A percentile compares a stretch with the other conserved stretches of the same genome.
These are phyloP conservation scores for Dovyalis caffra DNA, from an alignment of 345 rosid species.

Conservation along the genomic window DNA sequence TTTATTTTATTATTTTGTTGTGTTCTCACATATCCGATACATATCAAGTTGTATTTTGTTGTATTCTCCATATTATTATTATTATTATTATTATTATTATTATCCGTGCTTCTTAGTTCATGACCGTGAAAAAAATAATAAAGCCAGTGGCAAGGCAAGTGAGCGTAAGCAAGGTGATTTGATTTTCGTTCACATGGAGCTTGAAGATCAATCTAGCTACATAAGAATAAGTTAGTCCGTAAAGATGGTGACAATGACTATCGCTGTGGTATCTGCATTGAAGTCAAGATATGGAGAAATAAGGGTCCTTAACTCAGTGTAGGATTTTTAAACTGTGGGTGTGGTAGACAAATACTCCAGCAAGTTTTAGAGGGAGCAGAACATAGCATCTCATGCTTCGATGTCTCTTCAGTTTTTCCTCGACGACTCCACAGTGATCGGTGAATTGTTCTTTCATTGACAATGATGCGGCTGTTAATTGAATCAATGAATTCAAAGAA, in stretches of 20 bases:
- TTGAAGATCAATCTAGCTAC: neutral
- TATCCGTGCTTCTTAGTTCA: too few species aligned
- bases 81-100: too few species aligned
- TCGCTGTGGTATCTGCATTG: neutral
- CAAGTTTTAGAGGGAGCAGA: conserved; percentile 8
- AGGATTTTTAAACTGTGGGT: too few species aligned
- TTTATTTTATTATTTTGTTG: too few species aligned
- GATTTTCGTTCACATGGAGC: conserved; percentile 5
- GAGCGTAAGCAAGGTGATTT: neutral
- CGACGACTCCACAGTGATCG: conserved; percentile 6
- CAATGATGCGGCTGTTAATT: neutral
- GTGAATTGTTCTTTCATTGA: neutral
- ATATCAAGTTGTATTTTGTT: too few species aligned
- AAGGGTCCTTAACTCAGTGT: neutral
- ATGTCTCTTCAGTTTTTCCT: neutral
- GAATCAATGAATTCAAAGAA: too few species aligned
- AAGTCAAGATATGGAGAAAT: neutral
- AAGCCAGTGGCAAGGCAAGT: neutral
- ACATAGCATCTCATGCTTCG: conserved; percentile 10
- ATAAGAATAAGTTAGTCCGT: too few species aligned
- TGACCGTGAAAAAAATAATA: too few species aligned
- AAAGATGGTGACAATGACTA: neutral
- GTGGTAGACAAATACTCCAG: conserved; percentile 9
- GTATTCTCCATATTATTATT: too few species aligned
- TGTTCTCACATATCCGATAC: too few species aligned